Evolutionary conservation across 2,329 filamentous ascomycete genomes (phyloP).

Genomic region (Scedosporium dehoogii): DNA sequence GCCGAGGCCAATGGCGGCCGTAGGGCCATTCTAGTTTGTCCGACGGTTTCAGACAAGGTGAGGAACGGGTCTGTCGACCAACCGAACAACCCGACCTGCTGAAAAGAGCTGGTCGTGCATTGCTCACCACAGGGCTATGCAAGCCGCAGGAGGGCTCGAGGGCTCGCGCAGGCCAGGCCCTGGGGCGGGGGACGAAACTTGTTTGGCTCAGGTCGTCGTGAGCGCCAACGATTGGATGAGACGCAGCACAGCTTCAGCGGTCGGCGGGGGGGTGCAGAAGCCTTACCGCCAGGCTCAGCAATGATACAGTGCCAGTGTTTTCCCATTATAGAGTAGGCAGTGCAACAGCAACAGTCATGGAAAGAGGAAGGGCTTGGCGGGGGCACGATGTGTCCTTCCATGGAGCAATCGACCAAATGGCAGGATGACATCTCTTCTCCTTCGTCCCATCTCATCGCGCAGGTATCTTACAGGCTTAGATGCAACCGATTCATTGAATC

Average conservation of each 20-base stretch:
- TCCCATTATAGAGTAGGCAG: not conserved
- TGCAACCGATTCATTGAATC: no score
- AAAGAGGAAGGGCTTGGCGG: not conserved
- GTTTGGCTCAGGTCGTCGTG: not conserved
- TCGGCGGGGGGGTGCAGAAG: not conserved
- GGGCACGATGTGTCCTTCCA: no score
- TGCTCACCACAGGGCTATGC: not conserved
- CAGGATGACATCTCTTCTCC: no score
- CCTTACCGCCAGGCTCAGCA: not conserved
- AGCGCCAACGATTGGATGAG: not conserved
- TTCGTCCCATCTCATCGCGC: no score
- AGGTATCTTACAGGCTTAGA: no score
- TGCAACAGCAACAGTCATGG: not conserved
- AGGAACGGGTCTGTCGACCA: not conserved
- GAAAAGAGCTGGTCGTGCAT: not conserved
- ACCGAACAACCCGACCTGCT: not conserved
- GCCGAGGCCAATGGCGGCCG: not conserved
- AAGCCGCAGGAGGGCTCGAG: not conserved
- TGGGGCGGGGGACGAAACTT: not conserved
- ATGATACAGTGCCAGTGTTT: not conserved
- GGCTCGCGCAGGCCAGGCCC: not conserved
- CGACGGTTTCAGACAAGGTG: not conserved
- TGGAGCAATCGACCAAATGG: no score
- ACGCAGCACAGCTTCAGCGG: not conserved
- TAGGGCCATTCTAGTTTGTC: not conserved